Percentiles rank a stretch among this genome's conserved stretches.
Conservation (phyloP, 2,329 filamentous ascomycete species). For the Neocucurbitaria cava region DNA sequence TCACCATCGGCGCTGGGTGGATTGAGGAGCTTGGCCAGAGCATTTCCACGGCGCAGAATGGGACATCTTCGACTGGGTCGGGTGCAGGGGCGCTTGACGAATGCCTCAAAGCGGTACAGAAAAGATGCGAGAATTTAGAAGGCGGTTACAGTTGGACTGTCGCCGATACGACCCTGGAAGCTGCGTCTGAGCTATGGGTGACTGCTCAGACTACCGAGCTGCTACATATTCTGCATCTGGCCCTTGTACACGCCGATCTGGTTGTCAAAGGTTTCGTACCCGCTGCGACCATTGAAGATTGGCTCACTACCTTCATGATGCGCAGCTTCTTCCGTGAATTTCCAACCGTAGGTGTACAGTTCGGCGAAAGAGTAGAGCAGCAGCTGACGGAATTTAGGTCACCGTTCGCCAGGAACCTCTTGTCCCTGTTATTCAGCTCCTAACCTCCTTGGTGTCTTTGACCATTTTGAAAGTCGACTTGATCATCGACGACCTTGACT, state of each 20-base stretch:
- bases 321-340: conserved; percentile 71
- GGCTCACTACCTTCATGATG: conserved; percentile 38
- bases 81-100: conserved; percentile 33
- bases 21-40: conserved; percentile 43
- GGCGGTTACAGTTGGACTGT: conserved; percentile 56
- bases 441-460: conserved; percentile 74
- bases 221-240: conserved; percentile 74
- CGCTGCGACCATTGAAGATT: conserved; percentile 40
- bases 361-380: too few species aligned
- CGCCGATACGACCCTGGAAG: conserved; percentile 58
- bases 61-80: conserved; percentile 46
- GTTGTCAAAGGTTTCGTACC: conserved; percentile 43
- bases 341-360: conserved; percentile 55
- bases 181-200: conserved; percentile 68
- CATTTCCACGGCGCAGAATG: conserved; percentile 44
- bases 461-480: conserved; percentile 73
- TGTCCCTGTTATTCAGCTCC: conserved; percentile 70
- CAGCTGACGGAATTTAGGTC: conserved; percentile 4
- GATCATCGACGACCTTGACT: conserved; percentile 57
- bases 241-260: conserved; percentile 73
- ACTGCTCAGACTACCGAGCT: conserved; percentile 72
- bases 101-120: conserved; percentile 58
- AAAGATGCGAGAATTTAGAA: conserved; percentile 56
- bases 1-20: conserved; percentile 37
- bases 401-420: conserved; percentile 52